phyloP scores from a whole-genome alignment of 106 monocot genomes.

The Platanthera guangdongensis region DNA sequence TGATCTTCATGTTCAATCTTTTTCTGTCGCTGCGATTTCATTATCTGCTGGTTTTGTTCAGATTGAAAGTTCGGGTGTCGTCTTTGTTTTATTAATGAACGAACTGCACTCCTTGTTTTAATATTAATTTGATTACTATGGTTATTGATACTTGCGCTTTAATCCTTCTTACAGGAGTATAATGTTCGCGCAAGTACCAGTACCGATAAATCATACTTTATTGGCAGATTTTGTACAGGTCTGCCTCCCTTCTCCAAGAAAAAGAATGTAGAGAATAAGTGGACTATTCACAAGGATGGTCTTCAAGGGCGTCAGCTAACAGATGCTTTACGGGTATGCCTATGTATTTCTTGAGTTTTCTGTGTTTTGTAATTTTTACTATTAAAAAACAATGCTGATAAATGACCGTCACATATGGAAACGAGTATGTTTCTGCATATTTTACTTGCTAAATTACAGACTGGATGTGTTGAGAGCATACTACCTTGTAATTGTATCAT shows the following conservation, averaged over 20 bases:
- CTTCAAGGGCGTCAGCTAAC: conserved; percentile 23
- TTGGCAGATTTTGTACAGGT: conserved; percentile 25
- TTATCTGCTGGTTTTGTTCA: neutral
- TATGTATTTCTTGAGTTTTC: neutral
- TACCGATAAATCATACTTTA: conserved; percentile 22
- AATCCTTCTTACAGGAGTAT: conserved; percentile 14
- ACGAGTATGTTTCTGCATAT: neutral
- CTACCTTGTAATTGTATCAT: neutral
- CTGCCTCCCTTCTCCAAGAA: conserved; percentile 27
- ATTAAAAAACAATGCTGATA: neutral
- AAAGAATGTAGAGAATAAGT: conserved; percentile 27
- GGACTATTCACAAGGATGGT: conserved; percentile 28
- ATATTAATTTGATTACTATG: neutral
- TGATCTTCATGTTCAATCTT: neutral
- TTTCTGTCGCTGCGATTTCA: neutral
- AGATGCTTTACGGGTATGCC: conserved; percentile 16
- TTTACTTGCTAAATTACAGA: neutral
- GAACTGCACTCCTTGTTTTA: neutral
- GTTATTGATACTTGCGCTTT: neutral
- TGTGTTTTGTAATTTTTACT: neutral
- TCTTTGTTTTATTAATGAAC: neutral
- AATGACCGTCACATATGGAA: neutral
- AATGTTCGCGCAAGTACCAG: conserved; percentile 26
- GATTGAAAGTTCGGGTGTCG: neutral
- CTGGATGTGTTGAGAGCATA: neutral